Evolutionary conservation across 768 basidiomycete species (phyloP).

Genomic region (Boletus bicolor): DNA sequence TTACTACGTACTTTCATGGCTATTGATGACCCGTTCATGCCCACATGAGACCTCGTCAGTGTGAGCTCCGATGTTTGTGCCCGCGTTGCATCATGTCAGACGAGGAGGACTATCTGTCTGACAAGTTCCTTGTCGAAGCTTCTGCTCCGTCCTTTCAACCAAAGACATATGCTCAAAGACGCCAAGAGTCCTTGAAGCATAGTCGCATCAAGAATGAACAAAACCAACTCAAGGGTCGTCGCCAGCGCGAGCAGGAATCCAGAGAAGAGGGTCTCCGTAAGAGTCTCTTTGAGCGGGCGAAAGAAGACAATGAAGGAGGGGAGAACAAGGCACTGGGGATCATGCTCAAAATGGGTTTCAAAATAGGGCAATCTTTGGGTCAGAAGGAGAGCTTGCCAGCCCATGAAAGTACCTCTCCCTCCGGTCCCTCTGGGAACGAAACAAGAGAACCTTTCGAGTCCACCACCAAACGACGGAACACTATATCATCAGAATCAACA

Average conservation of each 20-base stretch:
- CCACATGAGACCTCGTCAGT: neutral
- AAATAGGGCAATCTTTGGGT: conserved; percentile 77
- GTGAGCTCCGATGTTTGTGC: conserved; percentile 21
- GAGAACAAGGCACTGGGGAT: conserved; percentile 80
- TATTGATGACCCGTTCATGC: conserved; percentile 28
- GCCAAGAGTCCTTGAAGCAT: conserved; percentile 60
- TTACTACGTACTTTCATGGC: conserved; percentile 29
- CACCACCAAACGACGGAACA: neutral
- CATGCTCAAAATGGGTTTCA: conserved; percentile 95
- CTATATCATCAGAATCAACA: conserved; percentile 8
- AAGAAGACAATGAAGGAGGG: conserved; percentile 47
- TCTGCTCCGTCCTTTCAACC: conserved; percentile 35
- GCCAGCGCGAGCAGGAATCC: conserved; percentile 68
- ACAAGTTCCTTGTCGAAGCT: conserved; percentile 69
- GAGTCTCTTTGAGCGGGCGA: conserved; percentile 76
- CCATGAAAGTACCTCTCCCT: neutral
- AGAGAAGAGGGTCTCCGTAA: conserved; percentile 75
- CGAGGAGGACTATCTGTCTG: conserved; percentile 84
- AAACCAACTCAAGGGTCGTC: conserved; percentile 58
- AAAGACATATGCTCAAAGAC: conserved; percentile 67
- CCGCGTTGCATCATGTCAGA: conserved; percentile 51
- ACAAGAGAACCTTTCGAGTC: conserved; percentile 1
- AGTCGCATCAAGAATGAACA: conserved; percentile 64
- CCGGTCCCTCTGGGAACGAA: conserved; percentile 1
- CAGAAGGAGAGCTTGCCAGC: conserved; percentile 24